phyloP scores from a whole-genome alignment of 306 rosid species.

The Gynostemma pentaphyllum region DNA sequence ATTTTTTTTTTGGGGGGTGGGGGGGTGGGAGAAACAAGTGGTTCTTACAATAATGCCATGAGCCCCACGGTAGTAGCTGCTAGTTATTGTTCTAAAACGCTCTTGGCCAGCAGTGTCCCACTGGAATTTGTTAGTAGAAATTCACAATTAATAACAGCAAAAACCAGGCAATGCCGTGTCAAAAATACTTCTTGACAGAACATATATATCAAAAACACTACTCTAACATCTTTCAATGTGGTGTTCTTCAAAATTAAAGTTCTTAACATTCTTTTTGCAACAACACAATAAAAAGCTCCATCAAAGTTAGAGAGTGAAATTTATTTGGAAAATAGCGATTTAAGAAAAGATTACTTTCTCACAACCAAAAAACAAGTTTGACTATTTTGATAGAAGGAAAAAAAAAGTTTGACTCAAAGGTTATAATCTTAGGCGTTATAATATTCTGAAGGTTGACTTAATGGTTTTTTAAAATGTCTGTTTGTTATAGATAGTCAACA shows the following conservation, averaged over 20 bases:
- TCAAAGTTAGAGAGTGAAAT: not conserved
- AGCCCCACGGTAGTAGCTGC: constrained; percentile 99
- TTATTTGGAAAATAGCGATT: not conserved
- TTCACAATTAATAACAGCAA: constrained; percentile 6
- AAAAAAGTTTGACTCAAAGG: not conserved
- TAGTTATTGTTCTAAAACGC: constrained; percentile 96
- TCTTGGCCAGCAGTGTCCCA: constrained; percentile 99
- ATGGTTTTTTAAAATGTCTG: too few species aligned
- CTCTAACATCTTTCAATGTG: not conserved
- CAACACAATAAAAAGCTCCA: not conserved
- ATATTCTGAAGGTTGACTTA: not conserved
- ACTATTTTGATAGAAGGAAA: too few species aligned
- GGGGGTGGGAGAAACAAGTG: not conserved
- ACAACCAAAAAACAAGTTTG: not conserved
- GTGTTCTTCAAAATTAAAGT: not conserved
- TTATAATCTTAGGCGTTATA: not conserved
- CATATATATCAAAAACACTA: too few species aligned
- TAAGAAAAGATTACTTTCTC: not conserved
- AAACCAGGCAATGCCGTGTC: not conserved
- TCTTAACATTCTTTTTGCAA: not conserved
- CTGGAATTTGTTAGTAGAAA: constrained; percentile 28
- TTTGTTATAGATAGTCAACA: not conserved
- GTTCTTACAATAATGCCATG: constrained; percentile 90
- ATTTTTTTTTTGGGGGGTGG: not conserved
- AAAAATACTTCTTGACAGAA: not conserved